Percentiles rank a stretch among this genome's conserved stretches.
These are phyloP conservation scores for Ogataea dorogensis DNA, from an alignment of 805 yeast species.

Conservation along the genomic window DNA sequence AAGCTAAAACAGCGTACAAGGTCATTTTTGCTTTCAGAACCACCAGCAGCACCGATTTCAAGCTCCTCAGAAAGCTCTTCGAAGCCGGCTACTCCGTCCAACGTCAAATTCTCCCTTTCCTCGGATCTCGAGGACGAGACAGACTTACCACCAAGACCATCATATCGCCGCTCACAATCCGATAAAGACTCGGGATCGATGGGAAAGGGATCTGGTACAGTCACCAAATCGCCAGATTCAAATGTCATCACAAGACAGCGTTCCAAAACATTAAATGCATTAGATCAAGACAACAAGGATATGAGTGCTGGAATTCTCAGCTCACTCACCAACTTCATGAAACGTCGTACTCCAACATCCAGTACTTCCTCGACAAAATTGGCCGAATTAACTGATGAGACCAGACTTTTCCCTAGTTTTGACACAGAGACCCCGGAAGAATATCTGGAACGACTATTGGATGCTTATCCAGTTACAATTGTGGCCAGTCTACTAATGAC, in stretches of 20 bases:
- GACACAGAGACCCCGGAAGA: slow-evolving; percentile 32
- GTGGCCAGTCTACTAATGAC: slow-evolving; percentile 32
- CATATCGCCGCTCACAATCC: slow-evolving; percentile 21
- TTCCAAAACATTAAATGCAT: slow-evolving; percentile 33
- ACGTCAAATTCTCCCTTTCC: slow-evolving; percentile 13
- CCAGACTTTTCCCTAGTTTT: slow-evolving; percentile 3
- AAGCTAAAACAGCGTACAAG: slow-evolving; percentile 17
- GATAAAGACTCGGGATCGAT: slow-evolving; percentile 1
- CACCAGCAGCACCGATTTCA: too few species aligned
- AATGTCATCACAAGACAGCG: slow-evolving; percentile 27
- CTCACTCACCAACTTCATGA: slow-evolving; percentile 32
- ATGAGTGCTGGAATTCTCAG: slow-evolving; percentile 27
- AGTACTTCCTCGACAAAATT: slow-evolving; percentile 13
- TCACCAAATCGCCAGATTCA: slow-evolving; percentile 10
- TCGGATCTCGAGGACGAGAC: slow-evolving; percentile 13
- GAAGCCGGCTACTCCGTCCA: slow-evolving; percentile 8
- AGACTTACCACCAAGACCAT: slow-evolving; percentile 15
- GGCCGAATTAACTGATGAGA: slow-evolving; percentile 7
- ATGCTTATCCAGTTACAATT: slow-evolving; percentile 26
- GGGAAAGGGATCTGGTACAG: slow-evolving; percentile 6
- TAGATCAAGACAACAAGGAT: slow-evolving; percentile 18
- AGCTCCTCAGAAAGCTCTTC: slow-evolving; percentile 8
- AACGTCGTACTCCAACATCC: slow-evolving; percentile 15
- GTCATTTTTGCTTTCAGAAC: slow-evolving; percentile 20
- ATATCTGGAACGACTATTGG: slow-evolving; percentile 33